Percentiles rank a stretch among this genome's conserved stretches.
Evolutionary conservation across 2,329 filamentous ascomycete species (phyloP).

Genomic region (Bipolaris bicolor): DNA sequence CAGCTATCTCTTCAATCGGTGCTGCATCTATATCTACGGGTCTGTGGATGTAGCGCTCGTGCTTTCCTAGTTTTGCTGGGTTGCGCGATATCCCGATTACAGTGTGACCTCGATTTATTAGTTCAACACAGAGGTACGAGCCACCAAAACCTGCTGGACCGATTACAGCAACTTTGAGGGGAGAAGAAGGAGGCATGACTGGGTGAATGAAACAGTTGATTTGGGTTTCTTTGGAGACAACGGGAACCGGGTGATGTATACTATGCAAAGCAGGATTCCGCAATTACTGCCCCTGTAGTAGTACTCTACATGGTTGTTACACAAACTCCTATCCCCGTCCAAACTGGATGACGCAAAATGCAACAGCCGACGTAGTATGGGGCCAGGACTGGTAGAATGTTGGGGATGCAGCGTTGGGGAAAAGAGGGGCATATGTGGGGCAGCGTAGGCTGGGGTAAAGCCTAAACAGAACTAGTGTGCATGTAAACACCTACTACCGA

Average conservation of each 20-base stretch:
- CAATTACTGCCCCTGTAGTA: no score
- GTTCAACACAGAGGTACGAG: slow-evolving; percentile 42
- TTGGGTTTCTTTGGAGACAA: not conserved
- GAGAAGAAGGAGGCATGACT: slow-evolving; percentile 4
- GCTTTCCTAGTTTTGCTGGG: slow-evolving; percentile 41
- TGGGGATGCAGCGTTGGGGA: slow-evolving; percentile 28
- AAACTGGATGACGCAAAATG: not conserved
- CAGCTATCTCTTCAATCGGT: slow-evolving; percentile 33
- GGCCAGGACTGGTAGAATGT: slow-evolving; percentile 7
- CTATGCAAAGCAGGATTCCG: not conserved
- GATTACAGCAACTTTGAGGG: slow-evolving; percentile 38
- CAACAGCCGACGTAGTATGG: not conserved
- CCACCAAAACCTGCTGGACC: slow-evolving; percentile 46
- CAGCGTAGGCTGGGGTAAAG: slow-evolving; percentile 13
- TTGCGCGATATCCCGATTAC: slow-evolving; percentile 45
- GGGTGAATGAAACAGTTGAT: not conserved
- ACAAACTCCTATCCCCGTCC: not conserved
- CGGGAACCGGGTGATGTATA: no score
- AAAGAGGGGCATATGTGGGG: slow-evolving; percentile 43
- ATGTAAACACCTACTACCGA: not conserved
- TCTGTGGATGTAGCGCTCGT: slow-evolving; percentile 37
- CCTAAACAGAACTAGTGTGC: not conserved
- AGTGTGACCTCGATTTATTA: slow-evolving; percentile 43
- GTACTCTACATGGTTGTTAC: not conserved
- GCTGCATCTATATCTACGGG: slow-evolving; percentile 35